A percentile compares a stretch with the other conserved stretches of the same genome.
Evolutionary conservation across 176 grass and related monocot species (phyloP).

Genomic region (Themeda triandra): DNA sequence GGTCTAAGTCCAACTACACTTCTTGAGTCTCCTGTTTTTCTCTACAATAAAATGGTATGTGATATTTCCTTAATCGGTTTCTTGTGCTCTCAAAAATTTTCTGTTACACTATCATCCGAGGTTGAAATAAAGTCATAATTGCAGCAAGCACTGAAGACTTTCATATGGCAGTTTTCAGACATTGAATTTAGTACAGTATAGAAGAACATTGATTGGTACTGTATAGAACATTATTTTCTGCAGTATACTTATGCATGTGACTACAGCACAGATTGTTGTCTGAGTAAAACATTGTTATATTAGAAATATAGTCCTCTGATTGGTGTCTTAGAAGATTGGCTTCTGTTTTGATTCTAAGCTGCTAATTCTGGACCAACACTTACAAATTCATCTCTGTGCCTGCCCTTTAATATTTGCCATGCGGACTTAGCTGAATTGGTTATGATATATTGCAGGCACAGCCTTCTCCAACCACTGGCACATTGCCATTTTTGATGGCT

Average conservation of each 20-base stretch:
- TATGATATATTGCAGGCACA: conserved; percentile 61
- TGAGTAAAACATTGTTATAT: background rate
- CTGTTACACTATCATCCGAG: background rate
- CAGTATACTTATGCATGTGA: conserved; percentile 7
- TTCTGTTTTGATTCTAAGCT: background rate
- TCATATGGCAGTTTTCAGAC: background rate
- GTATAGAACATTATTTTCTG: conserved; percentile 14
- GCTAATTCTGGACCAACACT: conserved; percentile 5
- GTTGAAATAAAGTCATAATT: conserved; percentile 5
- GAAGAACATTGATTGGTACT: conserved; percentile 12
- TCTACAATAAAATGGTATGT: conserved; percentile 75
- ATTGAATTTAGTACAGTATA: conserved; percentile 1
- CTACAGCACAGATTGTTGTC: background rate
- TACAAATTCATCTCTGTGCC: background rate
- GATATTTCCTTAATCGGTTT: conserved; percentile 29
- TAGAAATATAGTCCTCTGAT: conserved; percentile 12
- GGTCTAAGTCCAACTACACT: conserved; percentile 86
- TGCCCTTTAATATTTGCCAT: conserved; percentile 16
- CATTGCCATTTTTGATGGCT: conserved; percentile 54
- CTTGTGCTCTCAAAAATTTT: background rate
- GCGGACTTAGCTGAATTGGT: background rate
- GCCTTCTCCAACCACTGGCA: conserved; percentile 90
- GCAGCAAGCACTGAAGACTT: background rate
- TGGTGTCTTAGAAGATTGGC: conserved; percentile 9
- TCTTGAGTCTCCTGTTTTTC: conserved; percentile 90